Conservation (phyloP, 2,329 filamentous ascomycete genomes). For the Teratosphaeria gauchensis region DNA sequence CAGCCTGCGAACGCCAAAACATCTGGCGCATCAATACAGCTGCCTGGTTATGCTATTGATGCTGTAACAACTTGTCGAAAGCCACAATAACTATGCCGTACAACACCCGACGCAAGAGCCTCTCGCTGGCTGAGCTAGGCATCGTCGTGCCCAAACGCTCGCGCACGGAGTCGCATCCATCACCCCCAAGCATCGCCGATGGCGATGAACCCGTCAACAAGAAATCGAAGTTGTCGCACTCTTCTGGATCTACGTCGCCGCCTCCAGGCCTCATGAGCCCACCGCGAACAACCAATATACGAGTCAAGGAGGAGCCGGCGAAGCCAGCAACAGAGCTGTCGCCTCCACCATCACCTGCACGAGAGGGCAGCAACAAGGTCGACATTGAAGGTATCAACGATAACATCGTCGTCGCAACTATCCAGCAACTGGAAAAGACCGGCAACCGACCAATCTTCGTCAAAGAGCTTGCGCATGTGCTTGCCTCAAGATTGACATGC, state of each 20-base stretch:
- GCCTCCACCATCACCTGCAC: conserved; percentile 65
- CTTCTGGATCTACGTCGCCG: conserved; percentile 26
- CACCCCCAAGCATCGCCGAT: conserved; percentile 51
- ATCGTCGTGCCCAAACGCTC: conserved; percentile 65
- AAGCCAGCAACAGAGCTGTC: conserved; percentile 54
- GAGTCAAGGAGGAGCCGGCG: conserved; percentile 40
- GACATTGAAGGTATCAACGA: conserved; percentile 82
- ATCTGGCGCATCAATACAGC: background rate
- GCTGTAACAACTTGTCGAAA: background rate
- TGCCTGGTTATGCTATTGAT: background rate
- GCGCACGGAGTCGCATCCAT: conserved; percentile 36
- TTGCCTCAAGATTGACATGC: conserved; percentile 66
- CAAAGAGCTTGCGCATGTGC: conserved; percentile 77
- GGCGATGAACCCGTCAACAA: conserved; percentile 48
- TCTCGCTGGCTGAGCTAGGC: conserved; percentile 85
- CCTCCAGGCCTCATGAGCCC: conserved; percentile 32
- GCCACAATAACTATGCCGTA: conserved; percentile 5
- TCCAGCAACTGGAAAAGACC: conserved; percentile 78
- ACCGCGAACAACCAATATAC: conserved; percentile 31
- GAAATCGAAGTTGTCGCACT: conserved; percentile 68
- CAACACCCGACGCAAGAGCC: conserved; percentile 63
- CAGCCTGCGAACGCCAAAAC: background rate
- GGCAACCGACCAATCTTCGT: conserved; percentile 89
- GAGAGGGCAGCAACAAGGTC: conserved; percentile 46
- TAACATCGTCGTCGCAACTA: conserved; percentile 86